Conservation (phyloP, 2,329 filamentous ascomycete genomes). For the Cladosporium sp. region DNA sequence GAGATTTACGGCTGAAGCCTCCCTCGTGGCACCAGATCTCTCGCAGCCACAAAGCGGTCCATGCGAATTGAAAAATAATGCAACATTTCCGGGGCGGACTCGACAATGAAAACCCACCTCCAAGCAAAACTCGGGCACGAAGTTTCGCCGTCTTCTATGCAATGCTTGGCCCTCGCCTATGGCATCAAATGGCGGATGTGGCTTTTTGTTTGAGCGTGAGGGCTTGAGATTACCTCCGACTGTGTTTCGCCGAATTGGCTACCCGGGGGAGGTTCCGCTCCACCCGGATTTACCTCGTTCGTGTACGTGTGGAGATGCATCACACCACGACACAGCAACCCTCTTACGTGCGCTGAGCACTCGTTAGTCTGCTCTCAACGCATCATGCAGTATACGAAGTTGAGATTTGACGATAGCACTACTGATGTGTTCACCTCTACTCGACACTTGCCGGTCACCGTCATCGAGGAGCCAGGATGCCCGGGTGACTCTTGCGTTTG, state of each 20-base stretch:
- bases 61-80: neutral
- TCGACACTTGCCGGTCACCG: neutral
- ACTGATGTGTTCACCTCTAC: neutral
- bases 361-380: constrained; percentile 1
- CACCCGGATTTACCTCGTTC: constrained; percentile 5
- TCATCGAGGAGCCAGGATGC: neutral
- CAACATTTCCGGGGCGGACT: neutral
- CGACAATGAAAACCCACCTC: neutral
- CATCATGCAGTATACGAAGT: neutral
- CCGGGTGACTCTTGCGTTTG: neutral
- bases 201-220: neutral
- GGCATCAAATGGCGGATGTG: neutral
- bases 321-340: neutral
- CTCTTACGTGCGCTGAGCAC: neutral
- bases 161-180: neutral
- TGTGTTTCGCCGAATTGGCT: neutral
- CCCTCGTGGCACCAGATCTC: constrained; percentile 13
- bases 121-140: neutral
- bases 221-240: neutral
- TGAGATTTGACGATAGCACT: neutral
- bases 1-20: constrained; percentile 10
- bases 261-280: neutral
- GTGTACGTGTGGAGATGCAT: constrained; percentile 1
- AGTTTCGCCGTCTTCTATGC: neutral
- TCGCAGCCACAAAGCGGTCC: constrained; percentile 4